Conservation (phyloP, 2,329 filamentous ascomycete species). For the Monosporascus sp. region DNA sequence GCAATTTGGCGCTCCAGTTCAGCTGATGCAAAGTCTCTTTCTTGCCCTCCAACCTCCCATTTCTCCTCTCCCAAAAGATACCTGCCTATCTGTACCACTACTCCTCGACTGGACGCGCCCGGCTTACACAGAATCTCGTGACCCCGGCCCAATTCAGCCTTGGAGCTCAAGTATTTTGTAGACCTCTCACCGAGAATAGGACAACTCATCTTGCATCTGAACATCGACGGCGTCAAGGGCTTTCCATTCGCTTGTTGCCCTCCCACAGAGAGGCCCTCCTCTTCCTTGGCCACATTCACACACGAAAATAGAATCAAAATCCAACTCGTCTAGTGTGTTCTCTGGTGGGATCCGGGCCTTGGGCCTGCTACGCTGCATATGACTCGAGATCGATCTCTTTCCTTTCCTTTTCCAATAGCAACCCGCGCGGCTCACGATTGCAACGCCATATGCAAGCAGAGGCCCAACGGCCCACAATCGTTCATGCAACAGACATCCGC, state of each 20-base stretch:
- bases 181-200: conserved; percentile 18
- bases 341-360: neutral
- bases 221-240: conserved; percentile 30
- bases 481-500: conserved; percentile 8
- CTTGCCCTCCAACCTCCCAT: too few species aligned
- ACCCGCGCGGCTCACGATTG: neutral
- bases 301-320: neutral
- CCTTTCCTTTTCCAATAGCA: neutral
- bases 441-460: conserved; percentile 3
- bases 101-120: neutral
- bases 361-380: neutral
- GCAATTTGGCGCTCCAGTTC: too few species aligned
- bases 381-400: neutral
- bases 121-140: neutral
- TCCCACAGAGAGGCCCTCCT: conserved; percentile 5
- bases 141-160: neutral
- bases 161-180: conserved; percentile 2
- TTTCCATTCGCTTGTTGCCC: conserved; percentile 22
- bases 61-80: too few species aligned
- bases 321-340: too few species aligned
- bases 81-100: too few species aligned
- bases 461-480: conserved; percentile 5
- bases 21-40: too few species aligned
- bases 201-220: conserved; percentile 36
- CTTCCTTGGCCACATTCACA: neutral